Evolutionary conservation across 306 rosid genomes (phyloP), one percentile per base, ranked within the genome.

Genomic region (Corylus avellana): DNA sequence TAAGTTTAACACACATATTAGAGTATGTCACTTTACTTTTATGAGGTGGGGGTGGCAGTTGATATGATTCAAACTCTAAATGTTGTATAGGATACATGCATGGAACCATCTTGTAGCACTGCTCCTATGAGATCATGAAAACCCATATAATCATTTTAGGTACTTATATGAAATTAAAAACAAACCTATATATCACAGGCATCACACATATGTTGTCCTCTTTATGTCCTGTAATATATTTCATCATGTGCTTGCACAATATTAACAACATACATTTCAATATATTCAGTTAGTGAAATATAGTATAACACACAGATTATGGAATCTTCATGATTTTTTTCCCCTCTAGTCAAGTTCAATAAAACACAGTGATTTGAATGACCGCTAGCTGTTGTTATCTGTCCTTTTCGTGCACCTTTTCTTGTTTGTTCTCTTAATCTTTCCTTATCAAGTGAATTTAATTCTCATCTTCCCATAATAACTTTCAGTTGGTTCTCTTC

Each of bases 401-500:
- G 49, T 67, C 25, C 3, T 39, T 42, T 67, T 48, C 4, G 51
- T 42, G 47, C 16, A 42, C 29, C 51, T 48, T 39, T 27, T 42
- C 7, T 12, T 10, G 46, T 42, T 42, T 42, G 46, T 5, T 10
- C n/a, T 50, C 27, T 13, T 48, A 47, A 32, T 53, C 11, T 63
- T 62, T 20, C 8, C 27, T 73, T 32, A 39, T 32, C 72, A 58
- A 72, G 53, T 49, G 80, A 63, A 70, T 68, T 67, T 78, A 77
- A 53, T 74, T 73, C 47, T 84, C 61, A 56, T 80, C 75, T 78
- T 86, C 70, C 66, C 44, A 27, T 73, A 68, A 61, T 81, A 75
- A 78, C 79, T 75, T 78, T 85, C 93, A 96, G 99, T 77, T 79
- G 67, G 84, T 18, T 22, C 78, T 64, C 80, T 83, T 81, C 84